Base-by-base conservation (phyloP, 2,329 filamentous ascomycete genomes). In the Phyllosticta citrichinensis region DNA sequence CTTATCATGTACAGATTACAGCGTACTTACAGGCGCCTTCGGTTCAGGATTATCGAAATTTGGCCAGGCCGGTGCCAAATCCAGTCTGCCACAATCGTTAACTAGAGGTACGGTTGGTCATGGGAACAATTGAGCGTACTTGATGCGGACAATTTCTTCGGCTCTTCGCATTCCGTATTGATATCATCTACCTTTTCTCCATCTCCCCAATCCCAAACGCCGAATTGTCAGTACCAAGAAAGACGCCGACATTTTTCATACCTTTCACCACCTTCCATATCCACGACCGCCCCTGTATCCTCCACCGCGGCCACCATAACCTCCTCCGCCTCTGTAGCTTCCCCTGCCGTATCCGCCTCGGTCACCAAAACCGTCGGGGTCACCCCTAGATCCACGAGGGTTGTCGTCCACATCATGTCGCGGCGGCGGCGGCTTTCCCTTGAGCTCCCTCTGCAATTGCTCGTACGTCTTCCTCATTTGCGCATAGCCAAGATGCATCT, bases 401-500 rank as follows among this genome's bases (percentile, higher is more conserved):
- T 35, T 47, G 33, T 62, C 60, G 55, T 62, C 60, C 30, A 52
- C n/a, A 55, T 65, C 63, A 27, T 64, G 61, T 67, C 83, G 80
- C 20, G 79, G 76, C 19, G 83, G 85, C 51, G 84, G 83, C 55
- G 81, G 79, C 27, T 89, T 80, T 1, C 87, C 87, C 71, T 91
- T 89, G 75, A 96, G 81, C 71, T 97, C 91, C 75, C 91, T 91
- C 57, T 87, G 87, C 64, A 99, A 85, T n/a, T 83, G 79, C 61
- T 96, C 91, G 69, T 85, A 91, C 2, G 91, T 94, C 80, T 94
- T 96, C 68, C 94, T 85, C 94, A 99, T 99, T 76, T 96, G 90
- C 17, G 94, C 94, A 73, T 97, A 99, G 0, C 94, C 94, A 62
- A 99, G 78, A 71, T 99, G 94, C 94, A 99, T 99, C 80, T 99